A percentile compares a stretch with the other conserved stretches of the same genome.
Conservation (phyloP, 2,329 filamentous ascomycete species). For the Colletotrichum paranaense region DNA sequence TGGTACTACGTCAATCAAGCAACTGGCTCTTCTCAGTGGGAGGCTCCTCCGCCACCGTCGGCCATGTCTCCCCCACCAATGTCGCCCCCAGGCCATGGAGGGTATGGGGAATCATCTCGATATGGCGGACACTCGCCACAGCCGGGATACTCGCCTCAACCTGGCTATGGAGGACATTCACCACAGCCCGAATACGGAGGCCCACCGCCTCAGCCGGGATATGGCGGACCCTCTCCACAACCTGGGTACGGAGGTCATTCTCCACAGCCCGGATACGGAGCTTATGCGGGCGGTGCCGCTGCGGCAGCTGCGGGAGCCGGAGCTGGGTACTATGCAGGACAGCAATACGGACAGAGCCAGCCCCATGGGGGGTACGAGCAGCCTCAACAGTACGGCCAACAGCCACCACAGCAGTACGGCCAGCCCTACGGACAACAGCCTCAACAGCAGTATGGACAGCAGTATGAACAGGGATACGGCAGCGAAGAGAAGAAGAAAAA, state of each 20-base stretch:
- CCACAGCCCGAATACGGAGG: slow-evolving; percentile 34
- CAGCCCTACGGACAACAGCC: slow-evolving; percentile 5
- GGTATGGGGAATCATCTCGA: slow-evolving; percentile 29
- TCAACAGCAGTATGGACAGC: background rate
- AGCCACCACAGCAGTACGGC: slow-evolving; percentile 2
- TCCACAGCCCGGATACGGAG: slow-evolving; percentile 37
- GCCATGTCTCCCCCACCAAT: slow-evolving; percentile 18
- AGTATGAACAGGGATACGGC: slow-evolving; percentile 29
- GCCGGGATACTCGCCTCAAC: slow-evolving; percentile 13
- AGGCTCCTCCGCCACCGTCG: slow-evolving; percentile 45
- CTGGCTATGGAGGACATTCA: slow-evolving; percentile 35
- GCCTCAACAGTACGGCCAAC: slow-evolving; percentile 1
- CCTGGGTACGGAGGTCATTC: slow-evolving; percentile 35
- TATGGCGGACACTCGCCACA: slow-evolving; percentile 31
- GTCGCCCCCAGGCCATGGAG: slow-evolving; percentile 31
- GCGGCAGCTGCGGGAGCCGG: slow-evolving; percentile 29
- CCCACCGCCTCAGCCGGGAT: slow-evolving; percentile 34
- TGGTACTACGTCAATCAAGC: slow-evolving; percentile 69
- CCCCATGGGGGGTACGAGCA: slow-evolving; percentile 15
- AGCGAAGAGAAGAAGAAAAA: slow-evolving; percentile 40
- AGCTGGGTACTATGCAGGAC: slow-evolving; percentile 27
- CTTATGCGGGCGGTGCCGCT: slow-evolving; percentile 23
- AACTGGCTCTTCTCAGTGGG: slow-evolving; percentile 68
- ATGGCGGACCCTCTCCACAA: slow-evolving; percentile 8
- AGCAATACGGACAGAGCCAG: slow-evolving; percentile 13